These are phyloP conservation scores for Kuraishia molischiana DNA, from an alignment of 805 yeast genomes.

Conservation along the genomic window DNA sequence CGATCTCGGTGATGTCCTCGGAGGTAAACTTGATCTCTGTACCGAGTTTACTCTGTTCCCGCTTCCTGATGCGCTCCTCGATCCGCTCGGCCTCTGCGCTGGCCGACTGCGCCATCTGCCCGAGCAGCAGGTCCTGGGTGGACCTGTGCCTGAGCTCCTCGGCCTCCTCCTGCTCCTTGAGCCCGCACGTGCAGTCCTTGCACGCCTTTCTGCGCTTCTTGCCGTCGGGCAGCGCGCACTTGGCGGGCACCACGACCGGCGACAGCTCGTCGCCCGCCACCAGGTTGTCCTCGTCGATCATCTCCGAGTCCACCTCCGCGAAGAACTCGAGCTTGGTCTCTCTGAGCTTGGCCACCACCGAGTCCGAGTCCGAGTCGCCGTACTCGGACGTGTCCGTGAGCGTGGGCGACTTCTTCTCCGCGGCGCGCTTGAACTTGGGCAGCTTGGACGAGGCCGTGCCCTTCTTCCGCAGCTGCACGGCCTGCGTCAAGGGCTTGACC, in stretches of 20 bases:
- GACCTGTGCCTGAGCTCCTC: conserved; percentile 37
- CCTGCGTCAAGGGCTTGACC: conserved; percentile 41
- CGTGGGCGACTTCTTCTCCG: conserved; percentile 23
- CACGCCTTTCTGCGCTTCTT: conserved; percentile 84
- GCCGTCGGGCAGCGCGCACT: conserved; percentile 40
- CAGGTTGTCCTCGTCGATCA: conserved; percentile 50
- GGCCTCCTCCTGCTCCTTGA: conserved; percentile 76
- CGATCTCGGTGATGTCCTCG: conserved; percentile 80
- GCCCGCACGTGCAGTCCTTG: conserved; percentile 96
- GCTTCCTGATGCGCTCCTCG: conserved; percentile 33
- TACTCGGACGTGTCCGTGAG: conserved; percentile 36
- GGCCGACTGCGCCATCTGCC: conserved; percentile 40
- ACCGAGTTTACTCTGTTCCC: conserved; percentile 12
- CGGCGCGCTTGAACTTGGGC: conserved; percentile 21
- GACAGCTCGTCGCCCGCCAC: conserved; percentile 27
- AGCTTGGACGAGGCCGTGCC: conserved; percentile 10
- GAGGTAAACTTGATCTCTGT: conserved; percentile 39
- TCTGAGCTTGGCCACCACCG: conserved; percentile 32
- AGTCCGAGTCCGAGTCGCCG: conserved; percentile 27
- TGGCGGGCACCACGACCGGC: conserved; percentile 44
- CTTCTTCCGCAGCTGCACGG: conserved; percentile 13
- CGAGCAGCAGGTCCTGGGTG: conserved; percentile 33
- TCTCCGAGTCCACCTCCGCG: conserved; percentile 39
- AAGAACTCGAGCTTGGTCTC: conserved; percentile 44
- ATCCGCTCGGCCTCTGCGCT: conserved; percentile 43